These are phyloP conservation scores for Emergomyces orientalis DNA, from an alignment of 2,329 filamentous ascomycete species.

Conservation along the genomic window DNA sequence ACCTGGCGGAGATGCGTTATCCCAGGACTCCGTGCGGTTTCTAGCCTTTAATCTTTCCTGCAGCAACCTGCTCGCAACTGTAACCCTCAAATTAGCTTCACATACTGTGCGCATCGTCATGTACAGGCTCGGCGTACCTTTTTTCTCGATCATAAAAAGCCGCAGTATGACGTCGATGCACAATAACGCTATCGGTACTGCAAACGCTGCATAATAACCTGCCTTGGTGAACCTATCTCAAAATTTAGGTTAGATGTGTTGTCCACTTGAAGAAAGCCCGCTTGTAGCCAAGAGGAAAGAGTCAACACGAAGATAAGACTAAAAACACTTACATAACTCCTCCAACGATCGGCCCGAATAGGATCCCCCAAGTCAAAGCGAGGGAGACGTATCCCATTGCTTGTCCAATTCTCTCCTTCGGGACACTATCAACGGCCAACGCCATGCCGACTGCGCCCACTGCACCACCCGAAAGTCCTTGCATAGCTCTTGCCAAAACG, in stretches of 20 bases:
- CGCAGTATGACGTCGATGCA: slow-evolving; percentile 52
- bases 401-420: slow-evolving; percentile 48
- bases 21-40: background rate
- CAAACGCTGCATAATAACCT: slow-evolving; percentile 26
- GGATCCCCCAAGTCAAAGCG: slow-evolving; percentile 49
- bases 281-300: background rate
- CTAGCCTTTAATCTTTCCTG: background rate
- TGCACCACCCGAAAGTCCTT: slow-evolving; percentile 49
- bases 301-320: background rate
- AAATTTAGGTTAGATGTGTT: slow-evolving; percentile 4
- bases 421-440: slow-evolving; percentile 51
- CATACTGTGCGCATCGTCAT: background rate
- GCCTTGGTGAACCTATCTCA: slow-evolving; percentile 11
- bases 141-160: slow-evolving; percentile 50
- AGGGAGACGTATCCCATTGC: slow-evolving; percentile 45
- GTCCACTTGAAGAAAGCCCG: slow-evolving; percentile 13
- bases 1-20: background rate
- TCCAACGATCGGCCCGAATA: slow-evolving; percentile 50
- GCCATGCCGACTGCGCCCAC: slow-evolving; percentile 55
- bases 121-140: background rate
- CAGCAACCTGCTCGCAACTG: slow-evolving; percentile 1
- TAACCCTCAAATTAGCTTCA: background rate
- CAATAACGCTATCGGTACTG: slow-evolving; percentile 39
- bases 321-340: slow-evolving; percentile 47
- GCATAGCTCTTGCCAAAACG: slow-evolving; percentile 45